Evolutionary conservation across 495 filamentous ascomycete species (phyloP).

Genomic region (Sphaerosporella brunnea): DNA sequence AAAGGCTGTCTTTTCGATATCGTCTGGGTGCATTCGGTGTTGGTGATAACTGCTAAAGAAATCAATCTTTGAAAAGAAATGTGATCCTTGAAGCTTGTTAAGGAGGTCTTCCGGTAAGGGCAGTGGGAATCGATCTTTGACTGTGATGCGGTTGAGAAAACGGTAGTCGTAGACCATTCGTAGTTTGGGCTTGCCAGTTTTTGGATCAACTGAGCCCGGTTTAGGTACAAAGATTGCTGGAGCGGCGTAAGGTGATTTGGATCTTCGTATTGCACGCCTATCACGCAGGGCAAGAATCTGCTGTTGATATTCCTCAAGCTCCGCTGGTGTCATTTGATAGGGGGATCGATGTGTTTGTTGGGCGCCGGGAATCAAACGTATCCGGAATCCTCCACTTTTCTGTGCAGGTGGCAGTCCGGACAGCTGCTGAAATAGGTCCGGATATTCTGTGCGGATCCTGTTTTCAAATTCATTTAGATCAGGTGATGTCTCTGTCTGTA

Average conservation of each 20-base stretch:
- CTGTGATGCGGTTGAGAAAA: slow-evolving; percentile 29
- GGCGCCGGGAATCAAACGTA: neutral
- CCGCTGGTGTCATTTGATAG: neutral
- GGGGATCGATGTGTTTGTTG: neutral
- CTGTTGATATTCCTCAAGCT: neutral
- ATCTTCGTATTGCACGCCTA: neutral
- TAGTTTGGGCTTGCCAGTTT: too few species aligned
- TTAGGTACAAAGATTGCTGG: too few species aligned
- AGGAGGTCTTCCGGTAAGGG: slow-evolving; percentile 32
- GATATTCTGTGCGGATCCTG: neutral
- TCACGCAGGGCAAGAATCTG: neutral
- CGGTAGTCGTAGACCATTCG: slow-evolving; percentile 33
- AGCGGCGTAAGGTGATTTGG: too few species aligned
- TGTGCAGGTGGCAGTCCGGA: neutral
- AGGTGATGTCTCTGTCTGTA: too few species aligned
- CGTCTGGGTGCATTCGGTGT: neutral
- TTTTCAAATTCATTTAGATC: too few species aligned
- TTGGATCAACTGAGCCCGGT: slow-evolving; percentile 9
- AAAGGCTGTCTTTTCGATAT: slow-evolving; percentile 3
- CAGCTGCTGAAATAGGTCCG: neutral
- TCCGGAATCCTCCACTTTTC: neutral
- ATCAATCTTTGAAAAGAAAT: slow-evolving; percentile 33
- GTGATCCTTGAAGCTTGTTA: slow-evolving; percentile 18
- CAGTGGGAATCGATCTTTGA: slow-evolving; percentile 32
- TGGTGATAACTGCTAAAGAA: neutral